These are phyloP conservation scores for Ramichloridium luteum DNA, from an alignment of 2,329 filamentous ascomycete species.

Conservation along the genomic window DNA sequence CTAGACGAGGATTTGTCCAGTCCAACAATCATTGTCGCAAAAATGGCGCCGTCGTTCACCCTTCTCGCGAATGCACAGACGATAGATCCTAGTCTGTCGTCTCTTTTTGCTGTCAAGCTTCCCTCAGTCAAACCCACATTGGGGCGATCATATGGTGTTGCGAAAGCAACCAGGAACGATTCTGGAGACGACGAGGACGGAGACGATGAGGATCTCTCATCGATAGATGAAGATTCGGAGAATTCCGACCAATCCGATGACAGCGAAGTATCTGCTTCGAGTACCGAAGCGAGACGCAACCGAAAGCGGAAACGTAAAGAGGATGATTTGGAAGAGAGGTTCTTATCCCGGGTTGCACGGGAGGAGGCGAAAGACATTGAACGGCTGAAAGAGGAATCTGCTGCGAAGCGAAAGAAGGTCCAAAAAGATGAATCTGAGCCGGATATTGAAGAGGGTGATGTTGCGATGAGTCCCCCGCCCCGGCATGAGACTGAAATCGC, in stretches of 20 bases:
- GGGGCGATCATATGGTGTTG: conserved; percentile 6
- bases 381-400: conserved; percentile 17
- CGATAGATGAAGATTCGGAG: conserved; percentile 14
- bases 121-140: conserved; percentile 3
- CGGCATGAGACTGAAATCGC: conserved; percentile 38
- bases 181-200: conserved; percentile 12
- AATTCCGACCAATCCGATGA: conserved; percentile 1
- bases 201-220: conserved; percentile 5
- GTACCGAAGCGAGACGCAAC: conserved; percentile 37
- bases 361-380: conserved; percentile 29
- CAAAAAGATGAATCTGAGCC: conserved; percentile 14
- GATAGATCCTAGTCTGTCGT: conserved; percentile 34
- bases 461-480: conserved; percentile 44
- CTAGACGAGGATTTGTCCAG: not conserved
- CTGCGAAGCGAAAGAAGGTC: conserved; percentile 21
- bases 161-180: conserved; percentile 9
- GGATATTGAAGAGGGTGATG: conserved; percentile 27
- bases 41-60: conserved; percentile 11
- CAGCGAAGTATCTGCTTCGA: not conserved
- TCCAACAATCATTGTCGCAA: conserved; percentile 1
- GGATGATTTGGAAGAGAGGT: conserved; percentile 56
- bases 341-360: conserved; percentile 51
- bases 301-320: conserved; percentile 39
- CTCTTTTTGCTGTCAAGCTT: conserved; percentile 32
- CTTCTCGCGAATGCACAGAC: conserved; percentile 25